A percentile compares a stretch with the other conserved stretches of the same genome.
Conservation (phyloP, 2,329 filamentous ascomycete species). For the Blastomyces gilchristii region DNA sequence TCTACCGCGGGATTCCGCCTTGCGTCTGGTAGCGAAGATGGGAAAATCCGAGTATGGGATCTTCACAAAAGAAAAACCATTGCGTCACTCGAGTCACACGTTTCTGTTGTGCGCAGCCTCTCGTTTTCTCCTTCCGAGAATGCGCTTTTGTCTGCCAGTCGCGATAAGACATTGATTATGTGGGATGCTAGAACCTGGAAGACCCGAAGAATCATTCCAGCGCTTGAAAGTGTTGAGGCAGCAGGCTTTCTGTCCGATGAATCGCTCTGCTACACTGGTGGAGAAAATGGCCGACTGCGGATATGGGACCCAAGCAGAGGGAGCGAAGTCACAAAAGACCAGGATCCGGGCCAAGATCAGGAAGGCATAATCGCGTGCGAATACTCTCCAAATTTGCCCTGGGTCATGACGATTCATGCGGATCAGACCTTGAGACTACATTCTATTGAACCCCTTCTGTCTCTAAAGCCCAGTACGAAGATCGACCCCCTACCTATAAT, state of each 20-base stretch:
- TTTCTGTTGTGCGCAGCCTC: conserved; percentile 82
- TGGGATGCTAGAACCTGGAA: conserved; percentile 89
- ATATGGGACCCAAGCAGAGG: conserved; percentile 74
- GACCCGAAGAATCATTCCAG: conserved; percentile 65
- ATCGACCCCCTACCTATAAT: conserved; percentile 52
- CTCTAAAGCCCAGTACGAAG: conserved; percentile 32
- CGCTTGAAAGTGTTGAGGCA: conserved; percentile 74
- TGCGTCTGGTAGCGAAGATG: conserved; percentile 87
- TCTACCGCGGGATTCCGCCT: conserved; percentile 59
- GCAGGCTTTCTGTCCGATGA: conserved; percentile 68
- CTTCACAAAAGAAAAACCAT: conserved; percentile 70
- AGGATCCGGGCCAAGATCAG: conserved; percentile 49
- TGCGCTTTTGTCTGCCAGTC: conserved; percentile 67
- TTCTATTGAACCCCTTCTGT: conserved; percentile 36
- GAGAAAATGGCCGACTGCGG: conserved; percentile 69
- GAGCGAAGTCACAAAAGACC: conserved; percentile 66
- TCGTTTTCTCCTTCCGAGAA: conserved; percentile 70
- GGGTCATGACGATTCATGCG: conserved; percentile 71
- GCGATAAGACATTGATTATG: conserved; percentile 88
- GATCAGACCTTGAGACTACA: conserved; percentile 82
- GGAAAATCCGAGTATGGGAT: conserved; percentile 86
- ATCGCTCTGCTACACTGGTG: conserved; percentile 67
- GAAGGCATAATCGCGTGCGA: conserved; percentile 64
- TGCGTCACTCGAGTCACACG: conserved; percentile 77
- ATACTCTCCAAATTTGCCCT: conserved; percentile 53